phyloP scores from a whole-genome alignment of 768 basidiomycete species.

The Lactarius trivialis region DNA sequence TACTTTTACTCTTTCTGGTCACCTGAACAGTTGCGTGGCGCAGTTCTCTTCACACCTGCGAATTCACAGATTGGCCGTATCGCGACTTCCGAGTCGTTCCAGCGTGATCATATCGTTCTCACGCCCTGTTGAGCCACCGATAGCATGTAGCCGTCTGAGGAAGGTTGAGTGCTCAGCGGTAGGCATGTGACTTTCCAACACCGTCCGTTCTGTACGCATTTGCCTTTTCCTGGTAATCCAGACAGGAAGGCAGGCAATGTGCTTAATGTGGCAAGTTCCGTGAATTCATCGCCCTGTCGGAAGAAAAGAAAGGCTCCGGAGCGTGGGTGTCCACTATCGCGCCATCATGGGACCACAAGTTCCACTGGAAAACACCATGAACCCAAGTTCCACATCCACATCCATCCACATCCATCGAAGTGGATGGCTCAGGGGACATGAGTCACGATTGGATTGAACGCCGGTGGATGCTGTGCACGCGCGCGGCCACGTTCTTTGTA shows the following conservation, averaged over 20 bases:
- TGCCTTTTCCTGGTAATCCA: constrained; percentile 7
- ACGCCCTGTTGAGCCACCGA: neutral
- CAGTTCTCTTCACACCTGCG: too few relatives aligned
- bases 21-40: neutral
- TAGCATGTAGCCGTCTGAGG: constrained; percentile 12
- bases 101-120: constrained; percentile 2
- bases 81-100: constrained; percentile 9
- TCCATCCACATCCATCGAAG: constrained; percentile 7
- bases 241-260: neutral
- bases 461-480: constrained; percentile 1
- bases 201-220: neutral
- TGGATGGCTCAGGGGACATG: neutral
- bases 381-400: neutral
- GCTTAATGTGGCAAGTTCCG: neutral
- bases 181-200: constrained; percentile 1
- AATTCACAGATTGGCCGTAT: neutral
- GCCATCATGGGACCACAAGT: constrained; percentile 4
- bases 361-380: constrained; percentile 5
- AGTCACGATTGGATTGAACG: constrained; percentile 8
- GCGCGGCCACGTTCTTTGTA: neutral
- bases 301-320: constrained; percentile 16
- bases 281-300: neutral
- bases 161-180: neutral
- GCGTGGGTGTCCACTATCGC: neutral
- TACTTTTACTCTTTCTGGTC: neutral